Percentiles rank a stretch among this genome's conserved stretches.
phyloP scores from a whole-genome alignment of 2,329 filamentous ascomycete species.

The Macrophomina tecta region DNA sequence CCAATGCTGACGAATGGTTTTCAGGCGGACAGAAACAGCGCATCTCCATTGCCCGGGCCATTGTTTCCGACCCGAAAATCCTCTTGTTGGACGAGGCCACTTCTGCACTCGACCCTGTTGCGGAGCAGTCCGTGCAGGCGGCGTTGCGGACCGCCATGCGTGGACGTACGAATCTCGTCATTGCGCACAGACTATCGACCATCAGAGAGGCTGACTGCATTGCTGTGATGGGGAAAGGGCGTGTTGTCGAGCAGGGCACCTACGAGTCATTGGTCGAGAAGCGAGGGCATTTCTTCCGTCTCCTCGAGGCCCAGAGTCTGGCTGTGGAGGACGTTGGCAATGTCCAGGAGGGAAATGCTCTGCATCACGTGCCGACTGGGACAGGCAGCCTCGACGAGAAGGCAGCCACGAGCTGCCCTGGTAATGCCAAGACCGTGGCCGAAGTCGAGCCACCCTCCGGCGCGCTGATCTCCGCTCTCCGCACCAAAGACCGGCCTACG shows the following conservation, averaged over 20 bases:
- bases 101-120: conserved; percentile 90
- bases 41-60: conserved; percentile 89
- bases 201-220: conserved; percentile 96
- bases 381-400: neutral
- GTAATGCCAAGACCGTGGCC: neutral
- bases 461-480: neutral
- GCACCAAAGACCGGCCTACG: neutral
- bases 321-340: conserved; percentile 25
- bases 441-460: neutral
- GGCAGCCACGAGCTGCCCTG: neutral
- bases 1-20: neutral
- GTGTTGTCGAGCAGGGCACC: conserved; percentile 90
- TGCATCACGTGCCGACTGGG: neutral
- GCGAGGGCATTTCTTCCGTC: conserved; percentile 76
- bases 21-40: conserved; percentile 92
- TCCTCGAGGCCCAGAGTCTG: conserved; percentile 83
- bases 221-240: conserved; percentile 84
- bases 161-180: conserved; percentile 92
- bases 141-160: conserved; percentile 85
- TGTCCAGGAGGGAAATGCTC: too few species aligned
- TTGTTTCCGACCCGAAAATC: conserved; percentile 90
- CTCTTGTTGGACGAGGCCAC: conserved; percentile 95
- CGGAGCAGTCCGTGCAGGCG: conserved; percentile 91
- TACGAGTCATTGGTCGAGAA: conserved; percentile 78
- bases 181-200: conserved; percentile 92